Evolutionary conservation across 352 stramenopile genomes (phyloP), one percentile per base, ranked within the genome.

Genomic region (Phytophthora podocarpi): DNA sequence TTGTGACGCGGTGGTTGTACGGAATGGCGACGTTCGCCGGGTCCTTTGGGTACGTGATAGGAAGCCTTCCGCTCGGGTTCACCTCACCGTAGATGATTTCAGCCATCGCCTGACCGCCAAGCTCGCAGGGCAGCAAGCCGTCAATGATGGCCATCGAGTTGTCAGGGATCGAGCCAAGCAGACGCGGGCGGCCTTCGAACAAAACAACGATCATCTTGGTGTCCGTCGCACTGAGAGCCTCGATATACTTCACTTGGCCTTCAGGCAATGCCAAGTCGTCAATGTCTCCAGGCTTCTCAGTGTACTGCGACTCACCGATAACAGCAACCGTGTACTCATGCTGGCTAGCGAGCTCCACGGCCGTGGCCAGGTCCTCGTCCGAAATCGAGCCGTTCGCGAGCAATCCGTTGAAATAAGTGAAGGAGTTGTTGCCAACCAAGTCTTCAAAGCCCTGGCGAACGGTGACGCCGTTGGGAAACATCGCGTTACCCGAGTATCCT

Each of bases 131-230:
- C 4, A 96, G 56, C 58, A 91, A 74, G 3, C 67, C 86, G 36
- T 93, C 49, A 10, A 96, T 71, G 16, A 96, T 77, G 18, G 81
- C 87, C n/a, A 77, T 55, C 0, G 80, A 83, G 20, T 66, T 43
- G 15, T 77, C 61, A 0, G 75, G 52, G n/a, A 89, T 65, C 12
- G 66, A 79, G 6, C 61, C 64, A 16, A 97, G 73, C n/a, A 96
- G 53, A 20, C 89, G 81, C 16, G 87, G 86, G 11, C 89, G 79
- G 0, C 89, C 87, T 46, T 81, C 69, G 1, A 95, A 72, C 2
- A 95, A 69, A 8, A 96, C 74, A 3, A 93, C 45, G 18, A 96
- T 74, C n/a, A 96, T 64, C 32, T 90, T 90, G 11, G 82, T 88
- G 8, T 72, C 70, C 0, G 78, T 87, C 4, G 65, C 68, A 0